These are phyloP conservation scores for Austroboletus festivus DNA, from an alignment of 768 basidiomycete species.

Conservation along the genomic window DNA sequence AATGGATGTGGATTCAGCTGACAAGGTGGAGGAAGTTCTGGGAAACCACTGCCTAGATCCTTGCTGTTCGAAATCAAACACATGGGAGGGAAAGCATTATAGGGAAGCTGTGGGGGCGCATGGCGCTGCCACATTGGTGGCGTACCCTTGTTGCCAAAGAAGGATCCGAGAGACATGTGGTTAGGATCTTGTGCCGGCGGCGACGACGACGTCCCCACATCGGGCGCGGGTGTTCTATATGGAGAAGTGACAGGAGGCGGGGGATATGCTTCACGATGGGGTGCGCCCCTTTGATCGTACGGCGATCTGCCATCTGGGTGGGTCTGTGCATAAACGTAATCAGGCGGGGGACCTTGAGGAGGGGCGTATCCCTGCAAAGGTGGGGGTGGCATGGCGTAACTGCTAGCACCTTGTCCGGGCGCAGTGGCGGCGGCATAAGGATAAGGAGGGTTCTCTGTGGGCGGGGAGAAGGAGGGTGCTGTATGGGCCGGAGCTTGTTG, in stretches of 20 bases:
- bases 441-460: slow-evolving; percentile 6
- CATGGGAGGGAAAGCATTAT: slow-evolving; percentile 29
- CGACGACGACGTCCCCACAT: background rate
- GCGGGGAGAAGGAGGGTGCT: slow-evolving; percentile 6
- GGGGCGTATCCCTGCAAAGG: slow-evolving; percentile 7
- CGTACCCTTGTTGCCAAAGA: slow-evolving; percentile 28
- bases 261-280: background rate
- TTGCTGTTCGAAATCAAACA: slow-evolving; percentile 26
- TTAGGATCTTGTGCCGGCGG: background rate
- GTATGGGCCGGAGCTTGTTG: slow-evolving; percentile 1
- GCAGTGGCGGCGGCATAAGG: background rate
- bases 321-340: slow-evolving; percentile 5
- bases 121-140: slow-evolving; percentile 28
- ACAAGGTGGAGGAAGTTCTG: slow-evolving; percentile 40
- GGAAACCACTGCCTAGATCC: slow-evolving; percentile 42
- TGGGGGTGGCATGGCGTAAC: background rate
- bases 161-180: slow-evolving; percentile 18
- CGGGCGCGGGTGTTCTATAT: background rate
- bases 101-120: slow-evolving; percentile 10
- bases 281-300: background rate
- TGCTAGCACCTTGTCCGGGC: background rate
- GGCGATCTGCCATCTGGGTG: background rate
- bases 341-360: slow-evolving; percentile 13
- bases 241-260: background rate
- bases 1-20: slow-evolving; percentile 46